Base-by-base conservation (phyloP, 2,329 filamentous ascomycete species). In the Exophiala sp. region DNA sequence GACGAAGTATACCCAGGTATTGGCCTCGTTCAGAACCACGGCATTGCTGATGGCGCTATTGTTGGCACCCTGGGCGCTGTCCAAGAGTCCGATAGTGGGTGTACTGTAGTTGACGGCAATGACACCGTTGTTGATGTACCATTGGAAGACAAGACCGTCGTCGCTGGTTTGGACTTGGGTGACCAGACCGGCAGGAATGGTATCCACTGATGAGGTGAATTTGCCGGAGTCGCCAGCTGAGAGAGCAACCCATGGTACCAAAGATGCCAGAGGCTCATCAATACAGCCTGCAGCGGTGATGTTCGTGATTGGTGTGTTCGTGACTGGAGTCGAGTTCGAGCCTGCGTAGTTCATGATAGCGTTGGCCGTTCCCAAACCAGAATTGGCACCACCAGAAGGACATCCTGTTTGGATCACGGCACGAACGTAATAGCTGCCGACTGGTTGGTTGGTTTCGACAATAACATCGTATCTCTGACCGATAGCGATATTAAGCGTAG, bases 381-480 rank as follows among this genome's bases (percentile, higher is more conserved):
- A 52, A 44, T 61, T 61, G 29, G 50, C 56, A 49, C 55, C 53
- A 35, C 55, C 59, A 4, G 59, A 61, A 14, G 59, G 59, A 29
- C 59, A 61, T 33, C 40, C 54, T 14, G 59, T 58, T 33, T 63
- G 61, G 38, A 61, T 59, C 16, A 63, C 59, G 11, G 61, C 61
- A 35, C 61, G 57, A 24, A 63, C 55, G 24, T 57, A 62, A 45
- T 63, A 62, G 9, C 50, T 54, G 47, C 52, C 52, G 5, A 51
- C 42, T 12, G 55, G 40, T 35, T 61, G 59, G 41, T 61, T 49
- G 34, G 47, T 52, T 48, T 64, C 57, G 11, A 61, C 46, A 20
- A 61, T 57, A 65, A 74, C 62, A 46, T 74, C 71, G 58, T 72
- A 73, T 12, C 71, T 66, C 59, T 74, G 71, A 64, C 76, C 75